phyloP scores from a whole-genome alignment of 2,329 filamentous ascomycete genomes.

The Ophiognomonia clavigignenti-juglandacearum region DNA sequence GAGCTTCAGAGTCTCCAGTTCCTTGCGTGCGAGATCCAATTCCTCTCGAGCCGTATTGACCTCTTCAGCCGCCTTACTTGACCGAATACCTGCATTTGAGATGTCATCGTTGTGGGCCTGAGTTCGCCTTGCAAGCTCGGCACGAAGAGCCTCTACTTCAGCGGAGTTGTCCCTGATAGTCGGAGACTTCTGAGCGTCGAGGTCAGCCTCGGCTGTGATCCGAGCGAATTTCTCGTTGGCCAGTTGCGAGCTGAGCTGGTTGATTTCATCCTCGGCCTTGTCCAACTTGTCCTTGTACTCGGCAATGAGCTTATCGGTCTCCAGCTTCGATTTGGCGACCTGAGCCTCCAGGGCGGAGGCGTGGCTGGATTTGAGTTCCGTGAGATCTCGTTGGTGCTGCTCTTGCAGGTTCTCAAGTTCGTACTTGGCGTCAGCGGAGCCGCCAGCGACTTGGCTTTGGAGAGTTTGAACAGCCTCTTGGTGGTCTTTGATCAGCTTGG shows the following conservation, averaged over 20 bases:
- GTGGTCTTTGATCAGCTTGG: slow-evolving; percentile 39
- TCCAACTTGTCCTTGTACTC: slow-evolving; percentile 35
- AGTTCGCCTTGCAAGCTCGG: slow-evolving; percentile 41
- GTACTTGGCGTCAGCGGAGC: slow-evolving; percentile 28
- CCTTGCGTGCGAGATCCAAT: slow-evolving; percentile 44
- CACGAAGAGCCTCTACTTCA: slow-evolving; percentile 46
- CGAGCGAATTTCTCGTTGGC: slow-evolving; percentile 57
- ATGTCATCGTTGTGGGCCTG: slow-evolving; percentile 29
- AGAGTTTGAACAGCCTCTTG: slow-evolving; percentile 35
- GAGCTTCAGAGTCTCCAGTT: slow-evolving; percentile 47
- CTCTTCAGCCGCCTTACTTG: slow-evolving; percentile 31
- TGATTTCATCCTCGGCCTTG: slow-evolving; percentile 42
- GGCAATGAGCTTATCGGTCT: slow-evolving; percentile 31
- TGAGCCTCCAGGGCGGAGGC: slow-evolving; percentile 28
- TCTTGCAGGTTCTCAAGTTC: slow-evolving; percentile 32
- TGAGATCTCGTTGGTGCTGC: slow-evolving; percentile 33
- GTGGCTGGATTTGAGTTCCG: slow-evolving; percentile 38
- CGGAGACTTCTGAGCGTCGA: slow-evolving; percentile 52
- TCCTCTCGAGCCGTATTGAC: slow-evolving; percentile 36
- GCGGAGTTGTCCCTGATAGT: slow-evolving; percentile 40
- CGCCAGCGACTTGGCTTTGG: slow-evolving; percentile 29
- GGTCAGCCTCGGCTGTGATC: slow-evolving; percentile 53
- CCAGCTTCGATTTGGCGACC: slow-evolving; percentile 30
- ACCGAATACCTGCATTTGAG: slow-evolving; percentile 29
- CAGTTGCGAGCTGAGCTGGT: slow-evolving; percentile 47